Conservation (phyloP, 2,329 filamentous ascomycete genomes). For the Colletotrichum godetiae region DNA sequence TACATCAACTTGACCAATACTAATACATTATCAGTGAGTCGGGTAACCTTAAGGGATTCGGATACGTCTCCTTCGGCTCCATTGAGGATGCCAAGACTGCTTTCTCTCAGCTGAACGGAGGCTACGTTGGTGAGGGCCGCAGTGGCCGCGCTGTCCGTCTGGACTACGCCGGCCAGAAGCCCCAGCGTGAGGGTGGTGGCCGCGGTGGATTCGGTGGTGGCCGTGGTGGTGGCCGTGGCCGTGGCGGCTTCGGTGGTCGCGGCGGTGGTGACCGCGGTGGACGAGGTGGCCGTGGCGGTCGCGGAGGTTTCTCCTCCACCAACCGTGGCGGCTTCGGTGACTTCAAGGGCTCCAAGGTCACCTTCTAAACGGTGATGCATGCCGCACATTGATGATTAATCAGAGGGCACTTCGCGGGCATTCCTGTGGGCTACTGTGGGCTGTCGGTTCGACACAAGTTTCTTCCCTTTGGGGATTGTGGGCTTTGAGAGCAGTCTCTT, state of each 20-base stretch:
- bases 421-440: constrained; percentile 65
- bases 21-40: constrained; percentile 68
- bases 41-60: constrained; percentile 90
- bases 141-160: constrained; percentile 81
- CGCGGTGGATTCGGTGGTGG: constrained; percentile 50
- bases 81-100: constrained; percentile 86
- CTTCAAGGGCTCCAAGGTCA: constrained; percentile 80
- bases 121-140: constrained; percentile 71
- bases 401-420: constrained; percentile 59
- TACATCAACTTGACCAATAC: not conserved
- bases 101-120: constrained; percentile 76
- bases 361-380: constrained; percentile 60
- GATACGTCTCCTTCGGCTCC: constrained; percentile 86
- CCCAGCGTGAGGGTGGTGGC: constrained; percentile 62
- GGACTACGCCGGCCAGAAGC: constrained; percentile 81
- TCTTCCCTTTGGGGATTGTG: constrained; percentile 53
- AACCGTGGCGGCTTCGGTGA: constrained; percentile 55
- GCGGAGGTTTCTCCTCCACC: constrained; percentile 61
- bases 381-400: constrained; percentile 50
- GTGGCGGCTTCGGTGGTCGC: constrained; percentile 63
- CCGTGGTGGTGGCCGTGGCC: constrained; percentile 62
- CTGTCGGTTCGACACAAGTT: constrained; percentile 63
- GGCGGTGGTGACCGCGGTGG: constrained; percentile 60
- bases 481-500: constrained; percentile 64
- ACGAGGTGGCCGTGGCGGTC: constrained; percentile 63